A percentile compares a stretch with the other conserved stretches of the same genome.
Conservation (phyloP, 345 rosid genomes). For the Dovyalis caffra region DNA sequence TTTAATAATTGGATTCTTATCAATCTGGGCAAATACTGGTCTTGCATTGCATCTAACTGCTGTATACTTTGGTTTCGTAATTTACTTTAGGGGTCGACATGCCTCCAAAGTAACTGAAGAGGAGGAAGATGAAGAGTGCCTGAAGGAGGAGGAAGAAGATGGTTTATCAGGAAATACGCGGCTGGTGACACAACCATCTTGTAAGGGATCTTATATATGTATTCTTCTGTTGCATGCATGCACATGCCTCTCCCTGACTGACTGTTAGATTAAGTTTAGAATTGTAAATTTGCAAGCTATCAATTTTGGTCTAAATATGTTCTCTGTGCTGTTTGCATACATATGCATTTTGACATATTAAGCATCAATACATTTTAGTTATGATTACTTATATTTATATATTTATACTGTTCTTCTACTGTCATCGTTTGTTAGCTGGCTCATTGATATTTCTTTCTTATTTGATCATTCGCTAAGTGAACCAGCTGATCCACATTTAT, state of each 20-base stretch:
- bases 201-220: constrained; percentile 39
- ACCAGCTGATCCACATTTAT: not conserved
- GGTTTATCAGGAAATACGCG: constrained; percentile 82
- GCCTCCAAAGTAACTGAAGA: constrained; percentile 96
- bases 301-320: not conserved
- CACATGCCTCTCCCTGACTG: not conserved
- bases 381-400: not conserved
- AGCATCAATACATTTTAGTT: not conserved
- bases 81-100: constrained; percentile 82
- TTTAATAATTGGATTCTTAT: not conserved
- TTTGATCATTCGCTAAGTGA: not conserved
- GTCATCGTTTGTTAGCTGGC: not conserved
- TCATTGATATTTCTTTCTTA: not conserved
- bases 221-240: not conserved
- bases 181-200: constrained; percentile 89
- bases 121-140: constrained; percentile 97
- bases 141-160: constrained; percentile 98
- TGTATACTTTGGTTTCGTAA: not conserved
- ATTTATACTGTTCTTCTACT: no score
- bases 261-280: not conserved
- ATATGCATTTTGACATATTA: no score
- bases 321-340: not conserved
- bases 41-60: not conserved
- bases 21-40: not conserved
- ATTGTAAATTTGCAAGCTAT: not conserved